Evolutionary conservation across 2,329 filamentous ascomycete species (phyloP), one percentile per base, ranked within the genome.

Genomic region (Fusarium sororula): DNA sequence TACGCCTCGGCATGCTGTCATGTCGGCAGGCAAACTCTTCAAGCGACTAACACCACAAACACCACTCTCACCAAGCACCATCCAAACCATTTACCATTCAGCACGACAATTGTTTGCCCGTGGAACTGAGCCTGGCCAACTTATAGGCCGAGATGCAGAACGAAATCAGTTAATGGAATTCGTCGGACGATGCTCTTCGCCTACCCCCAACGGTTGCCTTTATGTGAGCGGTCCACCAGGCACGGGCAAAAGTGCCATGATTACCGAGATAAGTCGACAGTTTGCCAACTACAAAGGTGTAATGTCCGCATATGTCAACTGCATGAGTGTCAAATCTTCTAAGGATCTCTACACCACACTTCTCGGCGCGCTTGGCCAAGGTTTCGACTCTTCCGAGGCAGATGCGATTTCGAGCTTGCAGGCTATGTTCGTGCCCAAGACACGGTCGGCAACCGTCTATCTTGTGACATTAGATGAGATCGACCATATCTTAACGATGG

Each of bases 161-260:
- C 86, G 89, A 45, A 84, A 87, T 20, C 91, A 95, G 73, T 84
- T 98, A 39, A 84, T 86, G 18, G 82, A 80, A 0, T 98, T 98
- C 79, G 87, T 98, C 57, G 85, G 89, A 44, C 87, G 88, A 57
- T 90, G 91, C 75, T 84, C 91, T 10, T 85, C 88, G 14, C 82
- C 89, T 24, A 86, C 85, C 17, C 89, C 88, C 7, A 91, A 91
- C 60, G 95, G 95, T 60, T 98, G 96, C 80, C 88, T 98, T 58
- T 99, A 99, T 80, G 92, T 99, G 75, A 98, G 95, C 77, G 96
- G 96, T 0, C 96, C 96, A 8, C 96, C 96, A 5, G 96, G 96
- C 17, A 99, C 96, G 0, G 96, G 96, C 62, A 99, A 99, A 85
- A 98, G 95, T 81, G 96, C 96, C 37, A 92, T 98, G 86, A 91